Evolutionary conservation across 352 stramenopile genomes (phyloP).

Genomic region (Phytophthora pini): DNA sequence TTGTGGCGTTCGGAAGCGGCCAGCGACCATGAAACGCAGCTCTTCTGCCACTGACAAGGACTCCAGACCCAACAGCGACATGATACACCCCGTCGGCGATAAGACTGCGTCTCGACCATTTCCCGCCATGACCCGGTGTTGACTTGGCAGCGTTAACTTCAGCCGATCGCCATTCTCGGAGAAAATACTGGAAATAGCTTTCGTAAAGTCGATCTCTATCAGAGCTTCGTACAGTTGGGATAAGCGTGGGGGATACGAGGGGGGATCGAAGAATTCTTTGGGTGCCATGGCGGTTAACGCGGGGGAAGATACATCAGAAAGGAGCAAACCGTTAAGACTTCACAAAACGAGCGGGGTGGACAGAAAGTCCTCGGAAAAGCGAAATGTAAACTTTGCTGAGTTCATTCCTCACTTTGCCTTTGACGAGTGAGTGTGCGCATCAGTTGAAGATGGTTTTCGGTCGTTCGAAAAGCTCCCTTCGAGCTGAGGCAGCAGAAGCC

Average conservation of each 20-base stretch:
- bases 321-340: too few species aligned
- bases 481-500: slow-evolving; percentile 10
- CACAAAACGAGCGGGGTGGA: too few species aligned
- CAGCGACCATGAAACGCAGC: slow-evolving; percentile 39
- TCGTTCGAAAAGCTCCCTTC: slow-evolving; percentile 5
- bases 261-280: too few species aligned
- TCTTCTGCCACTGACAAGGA: slow-evolving; percentile 43
- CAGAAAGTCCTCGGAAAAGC: too few species aligned
- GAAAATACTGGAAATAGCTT: neutral
- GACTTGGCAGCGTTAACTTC: too few species aligned
- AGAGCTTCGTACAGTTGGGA: too few species aligned
- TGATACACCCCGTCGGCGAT: slow-evolving; percentile 28
- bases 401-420: slow-evolving; percentile 15
- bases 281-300: too few species aligned
- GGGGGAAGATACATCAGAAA: too few species aligned
- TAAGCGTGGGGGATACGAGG: too few species aligned
- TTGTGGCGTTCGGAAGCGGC: slow-evolving; percentile 53
- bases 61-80: slow-evolving; percentile 48
- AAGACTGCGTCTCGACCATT: too few species aligned
- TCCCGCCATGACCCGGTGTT: too few species aligned
- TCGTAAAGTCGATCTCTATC: too few species aligned
- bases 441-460: slow-evolving; percentile 11
- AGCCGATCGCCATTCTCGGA: slow-evolving; percentile 36
- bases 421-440: neutral
- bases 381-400: neutral